Evolutionary conservation across 2,329 filamentous ascomycete species (phyloP).

Genomic region (Claviceps pusilla): DNA sequence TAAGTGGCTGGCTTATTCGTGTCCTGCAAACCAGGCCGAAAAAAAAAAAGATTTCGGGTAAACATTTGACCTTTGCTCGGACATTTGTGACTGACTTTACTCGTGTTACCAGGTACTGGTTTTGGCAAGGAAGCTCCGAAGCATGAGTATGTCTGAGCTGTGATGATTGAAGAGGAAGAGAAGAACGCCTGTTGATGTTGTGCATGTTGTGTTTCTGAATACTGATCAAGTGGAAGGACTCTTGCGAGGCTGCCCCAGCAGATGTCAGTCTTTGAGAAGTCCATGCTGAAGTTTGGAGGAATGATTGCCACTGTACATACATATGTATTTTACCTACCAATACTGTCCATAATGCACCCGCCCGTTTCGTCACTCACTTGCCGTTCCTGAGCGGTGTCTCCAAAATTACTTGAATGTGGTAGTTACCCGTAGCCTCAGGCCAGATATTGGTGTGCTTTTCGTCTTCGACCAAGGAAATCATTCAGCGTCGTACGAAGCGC

Average conservation of each 20-base stretch:
- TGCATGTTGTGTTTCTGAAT: no score
- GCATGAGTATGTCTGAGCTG: background rate
- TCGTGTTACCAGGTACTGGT: slow-evolving; percentile 22
- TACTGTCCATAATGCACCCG: background rate
- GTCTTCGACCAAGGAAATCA: no score
- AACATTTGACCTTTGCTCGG: background rate
- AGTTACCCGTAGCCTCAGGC: background rate
- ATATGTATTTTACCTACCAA: background rate
- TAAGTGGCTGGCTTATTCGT: slow-evolving; percentile 39
- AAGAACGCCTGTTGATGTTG: no score
- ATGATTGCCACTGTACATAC: background rate
- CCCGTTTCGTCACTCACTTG: background rate
- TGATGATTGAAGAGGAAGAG: background rate
- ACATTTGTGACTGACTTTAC: background rate
- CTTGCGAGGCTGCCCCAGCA: no score
- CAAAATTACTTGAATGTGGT: no score
- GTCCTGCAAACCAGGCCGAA: background rate
- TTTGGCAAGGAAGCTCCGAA: slow-evolving; percentile 12
- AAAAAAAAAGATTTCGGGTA: no score
- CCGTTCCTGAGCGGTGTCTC: no score
- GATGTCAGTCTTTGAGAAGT: background rate
- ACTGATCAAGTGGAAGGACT: no score
- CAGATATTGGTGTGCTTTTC: no score
- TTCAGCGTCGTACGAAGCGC: no score
- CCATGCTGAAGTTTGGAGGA: background rate